Evolutionary conservation across 495 filamentous ascomycete species (phyloP).

Genomic region (Aspergillus nidulans): DNA sequence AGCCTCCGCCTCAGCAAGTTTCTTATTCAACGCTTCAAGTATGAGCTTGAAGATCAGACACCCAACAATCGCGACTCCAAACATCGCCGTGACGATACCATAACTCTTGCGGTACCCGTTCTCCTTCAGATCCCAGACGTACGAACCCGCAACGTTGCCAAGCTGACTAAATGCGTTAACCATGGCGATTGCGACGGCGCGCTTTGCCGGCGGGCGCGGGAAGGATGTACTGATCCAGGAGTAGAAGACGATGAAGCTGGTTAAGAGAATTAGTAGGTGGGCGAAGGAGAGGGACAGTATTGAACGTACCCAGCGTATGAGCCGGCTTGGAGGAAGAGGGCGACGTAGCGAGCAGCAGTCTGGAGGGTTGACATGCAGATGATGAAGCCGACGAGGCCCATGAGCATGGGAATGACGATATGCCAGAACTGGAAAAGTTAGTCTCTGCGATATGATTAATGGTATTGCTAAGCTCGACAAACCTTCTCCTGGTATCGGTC

Average conservation of each 20-base stretch:
- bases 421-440: slow-evolving; percentile 56
- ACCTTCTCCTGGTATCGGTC: slow-evolving; percentile 66
- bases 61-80: slow-evolving; percentile 27
- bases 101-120: slow-evolving; percentile 35
- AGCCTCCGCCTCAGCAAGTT: slow-evolving; percentile 51
- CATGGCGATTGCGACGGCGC: slow-evolving; percentile 73
- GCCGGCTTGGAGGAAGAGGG: slow-evolving; percentile 73
- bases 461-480: not conserved
- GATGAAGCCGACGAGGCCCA: slow-evolving; percentile 70
- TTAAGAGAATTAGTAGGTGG: not conserved
- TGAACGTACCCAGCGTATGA: slow-evolving; percentile 43
- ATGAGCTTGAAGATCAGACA: slow-evolving; percentile 51
- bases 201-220: slow-evolving; percentile 76
- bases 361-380: slow-evolving; percentile 64
- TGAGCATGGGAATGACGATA: slow-evolving; percentile 60
- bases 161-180: slow-evolving; percentile 69
- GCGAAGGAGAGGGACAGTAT: not conserved
- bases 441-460: not conserved
- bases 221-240: slow-evolving; percentile 78
- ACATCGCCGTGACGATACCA: slow-evolving; percentile 34
- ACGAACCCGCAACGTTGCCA: slow-evolving; percentile 31
- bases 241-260: slow-evolving; percentile 62
- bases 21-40: slow-evolving; percentile 60
- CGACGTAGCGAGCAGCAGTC: slow-evolving; percentile 64
- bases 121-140: slow-evolving; percentile 28